These are phyloP conservation scores for Gossypium raimondii DNA, from an alignment of 345 rosid genomes.

Conservation along the genomic window DNA sequence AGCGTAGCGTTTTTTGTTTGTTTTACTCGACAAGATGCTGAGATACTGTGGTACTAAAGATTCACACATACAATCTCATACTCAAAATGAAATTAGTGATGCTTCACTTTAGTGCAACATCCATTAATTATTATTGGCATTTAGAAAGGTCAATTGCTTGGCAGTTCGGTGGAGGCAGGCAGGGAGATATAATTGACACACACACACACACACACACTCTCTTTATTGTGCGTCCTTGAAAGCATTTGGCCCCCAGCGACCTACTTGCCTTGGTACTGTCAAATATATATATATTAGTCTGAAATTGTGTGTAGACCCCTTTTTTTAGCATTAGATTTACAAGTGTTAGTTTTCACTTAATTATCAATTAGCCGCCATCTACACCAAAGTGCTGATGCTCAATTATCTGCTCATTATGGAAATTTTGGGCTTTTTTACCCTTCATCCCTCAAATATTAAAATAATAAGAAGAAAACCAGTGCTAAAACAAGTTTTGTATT, in stretches of 20 bases:
- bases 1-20: neutral
- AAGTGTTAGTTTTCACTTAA: neutral
- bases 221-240: neutral
- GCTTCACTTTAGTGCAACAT: slow-evolving; percentile 26
- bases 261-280: neutral
- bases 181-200: neutral
- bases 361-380: too few relatives aligned
- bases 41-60: neutral
- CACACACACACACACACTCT: neutral
- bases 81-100: slow-evolving; percentile 14
- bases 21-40: neutral
- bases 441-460: too few relatives aligned
- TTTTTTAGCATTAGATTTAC: too few relatives aligned
- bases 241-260: neutral
- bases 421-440: too few relatives aligned
- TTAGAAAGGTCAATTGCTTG: neutral
- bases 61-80: slow-evolving; percentile 4
- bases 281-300: neutral
- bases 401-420: too few relatives aligned
- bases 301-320: too few relatives aligned
- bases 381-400: too few relatives aligned
- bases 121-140: slow-evolving; percentile 10
- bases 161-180: neutral
- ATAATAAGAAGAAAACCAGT: too few relatives aligned
- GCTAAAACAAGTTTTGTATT: too few relatives aligned